These are phyloP conservation scores for Hymenoscyphus scutula DNA, from an alignment of 2,329 filamentous ascomycete species.

Conservation along the genomic window DNA sequence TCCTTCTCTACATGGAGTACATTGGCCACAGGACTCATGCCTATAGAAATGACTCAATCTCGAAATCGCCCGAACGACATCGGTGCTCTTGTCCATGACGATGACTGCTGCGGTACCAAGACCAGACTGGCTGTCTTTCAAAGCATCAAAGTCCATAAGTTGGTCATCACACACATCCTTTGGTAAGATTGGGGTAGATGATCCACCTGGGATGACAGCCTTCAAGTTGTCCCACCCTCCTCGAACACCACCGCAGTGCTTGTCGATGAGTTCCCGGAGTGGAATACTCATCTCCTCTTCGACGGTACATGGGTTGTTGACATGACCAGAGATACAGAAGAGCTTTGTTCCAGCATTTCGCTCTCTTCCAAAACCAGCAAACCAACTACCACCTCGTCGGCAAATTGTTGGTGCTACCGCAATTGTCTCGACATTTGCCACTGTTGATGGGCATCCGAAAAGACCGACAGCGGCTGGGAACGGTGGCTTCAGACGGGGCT, in stretches of 20 bases:
- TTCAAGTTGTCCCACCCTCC: constrained; percentile 98
- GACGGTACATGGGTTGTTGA: constrained; percentile 97
- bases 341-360: constrained; percentile 97
- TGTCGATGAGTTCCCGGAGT: constrained; percentile 92
- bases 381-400: constrained; percentile 89
- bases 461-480: constrained; percentile 97
- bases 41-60: constrained; percentile 96
- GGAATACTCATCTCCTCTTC: constrained; percentile 99
- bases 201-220: constrained; percentile 93
- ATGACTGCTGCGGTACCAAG: constrained; percentile 96
- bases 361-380: constrained; percentile 89
- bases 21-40: constrained; percentile 97
- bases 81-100: constrained; percentile 97
- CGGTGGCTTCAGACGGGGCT: constrained; percentile 96
- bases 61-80: constrained; percentile 91
- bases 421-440: constrained; percentile 96
- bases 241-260: constrained; percentile 94
- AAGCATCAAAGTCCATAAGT: constrained; percentile 97
- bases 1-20: constrained; percentile 98
- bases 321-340: constrained; percentile 96
- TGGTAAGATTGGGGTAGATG: constrained; percentile 92
- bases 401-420: constrained; percentile 95
- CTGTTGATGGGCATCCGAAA: constrained; percentile 96
- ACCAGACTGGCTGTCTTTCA: constrained; percentile 97
- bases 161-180: constrained; percentile 89